Evolutionary conservation across 768 basidiomycete genomes (phyloP).

Genomic region (Boletellus ananas): DNA sequence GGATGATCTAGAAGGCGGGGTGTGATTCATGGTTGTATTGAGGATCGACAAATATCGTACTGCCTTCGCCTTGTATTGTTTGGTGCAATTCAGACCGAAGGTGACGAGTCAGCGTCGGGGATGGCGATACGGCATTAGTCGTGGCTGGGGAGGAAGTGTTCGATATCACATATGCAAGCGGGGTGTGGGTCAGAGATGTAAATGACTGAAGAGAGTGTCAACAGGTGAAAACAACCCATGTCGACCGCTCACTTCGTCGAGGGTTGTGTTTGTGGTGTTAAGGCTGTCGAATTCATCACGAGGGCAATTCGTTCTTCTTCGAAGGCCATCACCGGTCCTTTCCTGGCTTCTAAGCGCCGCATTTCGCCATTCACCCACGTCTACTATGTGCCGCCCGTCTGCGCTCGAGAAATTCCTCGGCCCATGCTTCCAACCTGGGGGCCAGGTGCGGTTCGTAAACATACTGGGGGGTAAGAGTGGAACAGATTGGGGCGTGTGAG

Average conservation of each 20-base stretch:
- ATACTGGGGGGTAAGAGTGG: constrained; percentile 42
- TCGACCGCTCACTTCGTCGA: constrained; percentile 46
- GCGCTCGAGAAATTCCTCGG: constrained; percentile 30
- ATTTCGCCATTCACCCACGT: constrained; percentile 51
- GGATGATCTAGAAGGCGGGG: no score
- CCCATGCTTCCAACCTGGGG: constrained; percentile 50
- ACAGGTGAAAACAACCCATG: neutral
- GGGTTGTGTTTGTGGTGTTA: constrained; percentile 23
- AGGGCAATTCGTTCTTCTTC: constrained; percentile 4
- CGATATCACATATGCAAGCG: constrained; percentile 44
- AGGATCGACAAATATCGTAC: neutral
- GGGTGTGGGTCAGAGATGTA: constrained; percentile 41
- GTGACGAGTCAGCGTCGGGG: constrained; percentile 13
- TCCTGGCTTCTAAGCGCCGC: constrained; percentile 35
- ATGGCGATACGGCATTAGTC: constrained; percentile 10
- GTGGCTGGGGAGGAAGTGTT: constrained; percentile 34
- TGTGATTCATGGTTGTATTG: no score
- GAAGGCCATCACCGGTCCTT: constrained; percentile 1
- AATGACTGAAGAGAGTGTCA: constrained; percentile 37
- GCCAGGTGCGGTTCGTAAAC: constrained; percentile 71
- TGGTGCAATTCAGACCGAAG: constrained; percentile 17
- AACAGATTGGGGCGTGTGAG: constrained; percentile 15
- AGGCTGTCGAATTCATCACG: constrained; percentile 14
- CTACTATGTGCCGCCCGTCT: constrained; percentile 28
- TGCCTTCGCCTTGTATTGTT: constrained; percentile 6